Evolutionary conservation across 371 early-diverging fungal genomes (phyloP), one percentile per base, ranked within the genome.

Genomic region (Mortierella sp.): DNA sequence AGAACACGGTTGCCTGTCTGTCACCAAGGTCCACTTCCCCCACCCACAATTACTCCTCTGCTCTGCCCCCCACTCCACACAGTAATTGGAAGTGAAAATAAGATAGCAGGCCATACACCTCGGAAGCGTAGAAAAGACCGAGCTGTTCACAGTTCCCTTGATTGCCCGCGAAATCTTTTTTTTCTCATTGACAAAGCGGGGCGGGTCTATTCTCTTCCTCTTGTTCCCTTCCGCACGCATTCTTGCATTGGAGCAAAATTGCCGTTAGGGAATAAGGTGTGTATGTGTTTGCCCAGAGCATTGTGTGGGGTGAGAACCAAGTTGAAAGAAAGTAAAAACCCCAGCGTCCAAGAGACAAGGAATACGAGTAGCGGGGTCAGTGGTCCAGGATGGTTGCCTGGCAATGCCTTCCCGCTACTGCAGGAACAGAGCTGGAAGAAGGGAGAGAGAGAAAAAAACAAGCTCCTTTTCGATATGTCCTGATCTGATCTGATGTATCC

Each of bases 1-100:
- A 61, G 74, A 79, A 79, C 61, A 79, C 73, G 79, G 79, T 75
- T 51, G 69, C 55, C 70, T 26, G 26, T 48, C 8, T 31, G 34
- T 19, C 19, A 34, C 61, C 34, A 61, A 61, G 61, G 61, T 8
- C 31, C 10, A 34, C 11, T 51, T 34, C 13, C 48, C 61, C 67
- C 67, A 67, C 77, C 77, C 72, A 72, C 77, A 72, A 72, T 14
- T 51, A 21, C 50, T 61, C 19, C 31, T 61, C 10, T 73, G 21
- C 59, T 73, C 44, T 73, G 10, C 28, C 34, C 37, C 1, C 24
- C 21, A 67, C 67, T 34, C 54, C 64, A 61, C 40, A 37, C 67
- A 10, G 67, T 37, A 67, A 21, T 37, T 37, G 43, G 21, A 40
- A 21, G 40, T 26, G 21, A 57, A 57, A 64, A 64, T 64, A 40